Evolutionary conservation across 441 rosid genomes (phyloP), one percentile per base, ranked within the genome.

Genomic region (Arabidopsis hybrid): DNA sequence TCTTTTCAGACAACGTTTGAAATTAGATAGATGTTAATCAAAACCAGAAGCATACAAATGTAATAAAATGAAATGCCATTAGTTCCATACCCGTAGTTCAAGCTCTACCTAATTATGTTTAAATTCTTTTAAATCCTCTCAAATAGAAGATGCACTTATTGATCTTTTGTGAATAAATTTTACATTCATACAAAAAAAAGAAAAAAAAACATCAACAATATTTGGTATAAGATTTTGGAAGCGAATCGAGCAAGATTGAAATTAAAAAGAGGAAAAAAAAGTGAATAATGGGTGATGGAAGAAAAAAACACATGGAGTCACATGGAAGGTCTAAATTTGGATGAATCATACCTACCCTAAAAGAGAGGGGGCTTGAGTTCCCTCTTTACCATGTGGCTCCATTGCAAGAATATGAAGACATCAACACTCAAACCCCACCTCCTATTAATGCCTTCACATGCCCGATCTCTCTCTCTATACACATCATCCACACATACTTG

Each of bases 221-320:
- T 35, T 16, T 7, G 7, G 26, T 10, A 32, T 35, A 69, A 14
- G 17, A 60, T 10, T 2, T 10, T 36, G 26, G 14, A 47, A 36
- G 59, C 9, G 11, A 71, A 40, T 61, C 11, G 51, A 60, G 46
- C 42, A 61, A 59, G 8, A 49, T 29, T n/a, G 8, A 57, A 5
- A n/a, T 4, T 21, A 35, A 18, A n/a, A 7, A 13, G 77, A 51
- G 50, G 12, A n/a, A 72, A 9, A 5, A 36, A 49, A 34, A 53
- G 45, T 61, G 60, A 52, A 62, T 32, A 64, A 64, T 63, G 49
- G 70, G 57, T 18, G 50, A 72, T 8, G n/a, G 65, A 45, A 64
- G 36, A 63, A 62, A 76, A 43, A 64, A 65, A 63, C 79, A 76
- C 75, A 76, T 76, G 79, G 79, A 76, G 71, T 70, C 79, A 76